Base-by-base conservation (phyloP, 2,329 filamentous ascomycete genomes). In the Ophiostoma montium region DNA sequence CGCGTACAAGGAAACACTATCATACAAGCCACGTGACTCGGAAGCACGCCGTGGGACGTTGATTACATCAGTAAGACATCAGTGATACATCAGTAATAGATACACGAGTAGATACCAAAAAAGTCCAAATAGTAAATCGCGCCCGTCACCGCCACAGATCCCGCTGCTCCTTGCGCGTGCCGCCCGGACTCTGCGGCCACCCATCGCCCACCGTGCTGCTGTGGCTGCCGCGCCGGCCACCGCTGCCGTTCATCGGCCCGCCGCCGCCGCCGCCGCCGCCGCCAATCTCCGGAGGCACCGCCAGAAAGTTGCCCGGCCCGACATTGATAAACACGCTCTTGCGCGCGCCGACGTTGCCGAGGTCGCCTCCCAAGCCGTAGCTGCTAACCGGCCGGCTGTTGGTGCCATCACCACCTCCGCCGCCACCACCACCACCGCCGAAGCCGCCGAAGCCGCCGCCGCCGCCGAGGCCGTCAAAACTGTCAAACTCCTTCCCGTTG, bases 361-460 rank as follows among this genome's bases (percentile, higher is more conserved):
- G 62, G 53, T 77, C 75, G 15, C 71, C 66, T n/a, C 68, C 69
- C 33, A 79, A 66, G 13, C 76, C 76, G 58, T 77, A 79, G 57
- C 70, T 74, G 61, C 75, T 78, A 49, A 70, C 62, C 31, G 74
- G 74, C 33, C 74, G 68, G 53, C 54, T 59, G 30, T 56, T 56
- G 44, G 57, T 50, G 46, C 60, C 53, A 55, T 59, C 52, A 39
- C 8, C 23, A 5, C 23, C 23, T 5, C 23, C 23, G 8, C 56
- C 50, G 51, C 57, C 55, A 54, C 56, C 51, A 60, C 65, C 57
- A 7, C 52, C 35, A n/a, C 55, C 52, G 35, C 53, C 57, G 6
- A 23, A 19, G 19, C 54, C 50, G 31, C 60, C 55, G 13, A 47
- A 21, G 54, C 56, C 51, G 61, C 65, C 57, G 8, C 52, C 35